Base-by-base conservation (phyloP, 768 basidiomycete species). In the Macrolepiota albuminosa region DNA sequence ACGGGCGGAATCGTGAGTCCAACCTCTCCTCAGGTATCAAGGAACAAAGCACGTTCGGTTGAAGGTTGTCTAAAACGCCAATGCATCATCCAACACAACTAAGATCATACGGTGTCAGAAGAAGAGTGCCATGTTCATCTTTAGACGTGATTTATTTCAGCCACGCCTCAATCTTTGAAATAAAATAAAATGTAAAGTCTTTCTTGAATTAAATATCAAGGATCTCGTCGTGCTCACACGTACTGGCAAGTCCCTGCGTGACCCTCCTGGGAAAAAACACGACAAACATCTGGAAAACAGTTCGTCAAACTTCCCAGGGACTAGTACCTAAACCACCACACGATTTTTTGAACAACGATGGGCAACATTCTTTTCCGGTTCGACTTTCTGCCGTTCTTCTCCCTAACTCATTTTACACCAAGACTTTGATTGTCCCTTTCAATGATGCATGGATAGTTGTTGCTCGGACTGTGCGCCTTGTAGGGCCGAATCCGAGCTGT, bases 331-430 rank as follows among this genome's bases (percentile, higher is more conserved):
- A 62, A 6, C 65, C 66, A 33, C 69, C 69, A 2, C 43, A 42
- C 14, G 67, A 68, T 52, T 63, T 70, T 34, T 64, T 3, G 73
- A 73, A 54, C 64, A 57, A 1, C 49, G 58, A 16, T 75, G 73
- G 73, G 69, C 67, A 6, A 53, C 45, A 6, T 57, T 75, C 31
- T 59, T 73, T 2, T 73, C 70, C 43, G 1, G 6, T 16, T 6
- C 39, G 7, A 6, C 16, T 9, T 21, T 21, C 21, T 21, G 21
- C 21, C 21, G 21, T 21, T 21, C 21, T 21, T 21, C 21, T 21
- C 21, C 21, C 21, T 21, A 21, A 21, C 21, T 21, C 21, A 21
- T 21, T 21, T 21, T 48, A 40, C 29, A 26, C 3, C 4, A 50
- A 51, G 18, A 43, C 51, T 14, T 13, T 36, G 5, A 26, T 50